Evolutionary conservation across 2,329 filamentous ascomycete species (phyloP).

Genomic region (Hypomyces perniciosus): DNA sequence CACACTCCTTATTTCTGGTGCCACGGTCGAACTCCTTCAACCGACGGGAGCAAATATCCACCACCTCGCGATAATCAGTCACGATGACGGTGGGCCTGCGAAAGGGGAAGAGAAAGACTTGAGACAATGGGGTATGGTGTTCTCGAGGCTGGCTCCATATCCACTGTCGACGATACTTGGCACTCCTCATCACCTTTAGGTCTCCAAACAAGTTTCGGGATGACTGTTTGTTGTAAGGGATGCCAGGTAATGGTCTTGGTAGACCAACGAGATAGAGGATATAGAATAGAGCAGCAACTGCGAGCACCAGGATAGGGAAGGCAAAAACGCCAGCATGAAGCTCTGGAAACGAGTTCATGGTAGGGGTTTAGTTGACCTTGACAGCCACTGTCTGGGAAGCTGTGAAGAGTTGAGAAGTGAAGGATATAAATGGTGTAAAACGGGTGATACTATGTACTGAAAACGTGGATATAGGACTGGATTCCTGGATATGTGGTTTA

Average conservation of each 20-base stretch:
- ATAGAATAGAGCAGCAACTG: not conserved
- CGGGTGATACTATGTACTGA: too few species aligned
- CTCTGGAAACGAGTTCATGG: not conserved
- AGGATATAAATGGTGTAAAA: conserved; percentile 5
- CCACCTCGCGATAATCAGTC: conserved; percentile 26
- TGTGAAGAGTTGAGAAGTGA: not conserved
- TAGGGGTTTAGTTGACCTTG: too few species aligned
- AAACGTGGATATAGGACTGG: too few species aligned
- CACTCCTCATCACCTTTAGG: conserved; percentile 13
- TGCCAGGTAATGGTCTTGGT: conserved; percentile 20
- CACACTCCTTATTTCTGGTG: conserved; percentile 19
- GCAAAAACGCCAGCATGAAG: not conserved
- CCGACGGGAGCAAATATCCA: conserved; percentile 29
- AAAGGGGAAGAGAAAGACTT: conserved; percentile 30
- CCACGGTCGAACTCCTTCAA: conserved; percentile 29
- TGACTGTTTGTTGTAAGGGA: conserved; percentile 22
- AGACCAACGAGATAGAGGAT: conserved; percentile 10
- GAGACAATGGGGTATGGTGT: conserved; percentile 24
- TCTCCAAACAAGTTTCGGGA: conserved; percentile 20
- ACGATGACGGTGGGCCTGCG: conserved; percentile 26
- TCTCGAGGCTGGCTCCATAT: conserved; percentile 21
- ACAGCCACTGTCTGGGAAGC: too few species aligned
- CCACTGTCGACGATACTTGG: conserved; percentile 21
- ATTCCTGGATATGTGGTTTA: too few species aligned
- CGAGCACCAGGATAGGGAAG: not conserved